Evolutionary conservation across 768 basidiomycete genomes (phyloP).

Genomic region (Tephrocybe sp.): DNA sequence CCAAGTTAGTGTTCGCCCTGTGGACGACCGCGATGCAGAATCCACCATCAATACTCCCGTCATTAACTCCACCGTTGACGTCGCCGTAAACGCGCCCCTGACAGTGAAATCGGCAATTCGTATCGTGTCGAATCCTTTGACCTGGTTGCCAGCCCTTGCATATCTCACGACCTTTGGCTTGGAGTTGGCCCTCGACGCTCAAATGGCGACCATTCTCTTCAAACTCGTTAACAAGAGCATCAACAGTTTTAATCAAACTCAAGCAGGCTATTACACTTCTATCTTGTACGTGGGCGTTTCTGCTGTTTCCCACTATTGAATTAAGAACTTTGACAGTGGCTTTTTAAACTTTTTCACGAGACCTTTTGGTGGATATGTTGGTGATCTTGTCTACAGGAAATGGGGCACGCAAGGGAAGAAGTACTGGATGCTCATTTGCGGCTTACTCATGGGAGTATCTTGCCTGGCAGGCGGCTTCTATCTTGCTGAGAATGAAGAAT

Average conservation of each 20-base stretch:
- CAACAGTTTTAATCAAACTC: conserved; percentile 40
- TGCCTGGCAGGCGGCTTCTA: conserved; percentile 47
- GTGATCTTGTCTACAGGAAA: conserved; percentile 40
- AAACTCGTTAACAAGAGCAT: conserved; percentile 31
- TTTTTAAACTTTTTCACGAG: conserved; percentile 51
- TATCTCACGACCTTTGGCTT: conserved; percentile 57
- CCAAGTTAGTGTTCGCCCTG: neutral
- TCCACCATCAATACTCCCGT: conserved; percentile 1
- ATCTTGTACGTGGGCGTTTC: conserved; percentile 15
- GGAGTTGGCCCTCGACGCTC: conserved; percentile 55
- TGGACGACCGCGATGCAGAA: conserved; percentile 1
- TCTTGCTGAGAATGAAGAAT: conserved; percentile 16
- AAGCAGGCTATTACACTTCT: conserved; percentile 49
- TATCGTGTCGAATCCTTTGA: conserved; percentile 40
- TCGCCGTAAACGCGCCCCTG: conserved; percentile 43
- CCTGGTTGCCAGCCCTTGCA: conserved; percentile 52
- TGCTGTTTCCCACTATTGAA: too few species aligned
- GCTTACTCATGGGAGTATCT: conserved; percentile 41
- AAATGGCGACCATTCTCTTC: conserved; percentile 45
- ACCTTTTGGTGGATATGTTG: conserved; percentile 46
- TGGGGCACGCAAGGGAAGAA: conserved; percentile 48
- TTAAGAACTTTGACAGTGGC: too few species aligned
- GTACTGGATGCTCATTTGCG: conserved; percentile 38
- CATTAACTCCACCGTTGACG: conserved; percentile 33
- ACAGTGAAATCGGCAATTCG: conserved; percentile 27